These are phyloP conservation scores for Candida taoyuanica DNA, from an alignment of 805 yeast species.

Conservation along the genomic window DNA sequence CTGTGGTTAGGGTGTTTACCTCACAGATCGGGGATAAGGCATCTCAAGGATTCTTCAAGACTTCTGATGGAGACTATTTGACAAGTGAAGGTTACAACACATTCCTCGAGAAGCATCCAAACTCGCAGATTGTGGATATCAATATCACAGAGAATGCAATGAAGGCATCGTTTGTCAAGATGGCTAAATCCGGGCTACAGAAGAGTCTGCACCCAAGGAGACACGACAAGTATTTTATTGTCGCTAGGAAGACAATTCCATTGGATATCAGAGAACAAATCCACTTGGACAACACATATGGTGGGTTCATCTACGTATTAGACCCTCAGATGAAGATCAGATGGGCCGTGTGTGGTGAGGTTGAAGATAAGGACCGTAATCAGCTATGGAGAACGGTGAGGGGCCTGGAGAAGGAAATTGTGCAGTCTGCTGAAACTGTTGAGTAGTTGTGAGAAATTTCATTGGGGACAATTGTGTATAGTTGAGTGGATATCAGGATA, in stretches of 20 bases:
- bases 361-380: slow-evolving; percentile 59
- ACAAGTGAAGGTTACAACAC: slow-evolving; percentile 36
- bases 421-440: too few relatives aligned
- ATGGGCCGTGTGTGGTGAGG: slow-evolving; percentile 89
- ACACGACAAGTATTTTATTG: slow-evolving; percentile 55
- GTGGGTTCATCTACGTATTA: slow-evolving; percentile 79
- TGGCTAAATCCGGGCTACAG: slow-evolving; percentile 43
- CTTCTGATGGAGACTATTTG: slow-evolving; percentile 38
- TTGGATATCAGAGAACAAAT: slow-evolving; percentile 54
- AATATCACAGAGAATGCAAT: slow-evolving; percentile 69
- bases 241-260: slow-evolving; percentile 55
- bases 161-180: slow-evolving; percentile 59
- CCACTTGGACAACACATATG: slow-evolving; percentile 65
- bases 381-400: slow-evolving; percentile 62
- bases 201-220: slow-evolving; percentile 43
- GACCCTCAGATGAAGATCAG: slow-evolving; percentile 73
- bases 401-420: slow-evolving; percentile 51
- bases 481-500: too few relatives aligned
- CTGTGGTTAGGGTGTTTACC: slow-evolving; percentile 62
- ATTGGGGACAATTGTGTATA: slow-evolving; percentile 1
- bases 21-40: slow-evolving; percentile 69
- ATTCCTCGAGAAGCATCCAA: slow-evolving; percentile 41
- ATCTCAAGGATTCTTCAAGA: slow-evolving; percentile 54
- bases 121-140: slow-evolving; percentile 70
- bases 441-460: slow-evolving; percentile 3